Evolutionary conservation across 306 rosid species (phyloP).

Genomic region (Ceratonia siliqua): DNA sequence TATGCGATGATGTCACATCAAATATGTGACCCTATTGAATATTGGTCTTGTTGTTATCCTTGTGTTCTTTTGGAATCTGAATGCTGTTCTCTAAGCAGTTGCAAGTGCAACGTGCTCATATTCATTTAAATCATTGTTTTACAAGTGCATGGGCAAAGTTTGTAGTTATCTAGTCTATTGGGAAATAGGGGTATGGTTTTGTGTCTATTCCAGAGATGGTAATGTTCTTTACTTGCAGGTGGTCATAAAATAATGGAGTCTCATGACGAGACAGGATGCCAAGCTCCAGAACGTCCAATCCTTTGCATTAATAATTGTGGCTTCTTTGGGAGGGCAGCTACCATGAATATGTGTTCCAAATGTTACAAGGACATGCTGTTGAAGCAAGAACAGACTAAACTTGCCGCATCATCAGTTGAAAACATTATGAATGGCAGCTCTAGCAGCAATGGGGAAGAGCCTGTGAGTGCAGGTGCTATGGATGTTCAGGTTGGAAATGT

Average conservation of each 20-base stretch:
- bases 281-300: slow-evolving; percentile 59
- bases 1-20: background rate
- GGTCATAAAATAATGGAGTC: slow-evolving; percentile 53
- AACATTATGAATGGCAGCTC: slow-evolving; percentile 54
- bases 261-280: slow-evolving; percentile 66
- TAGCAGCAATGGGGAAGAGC: slow-evolving; percentile 35
- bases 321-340: slow-evolving; percentile 69
- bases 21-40: background rate
- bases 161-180: background rate
- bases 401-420: slow-evolving; percentile 61
- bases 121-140: background rate
- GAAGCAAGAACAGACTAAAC: slow-evolving; percentile 66
- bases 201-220: background rate
- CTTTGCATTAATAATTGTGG: slow-evolving; percentile 73
- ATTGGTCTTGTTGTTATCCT: no score
- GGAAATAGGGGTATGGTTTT: background rate
- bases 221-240: slow-evolving; percentile 39
- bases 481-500: slow-evolving; percentile 39
- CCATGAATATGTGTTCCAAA: slow-evolving; percentile 80
- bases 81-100: background rate
- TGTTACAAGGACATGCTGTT: slow-evolving; percentile 67
- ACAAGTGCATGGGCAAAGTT: background rate
- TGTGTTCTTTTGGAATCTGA: background rate
- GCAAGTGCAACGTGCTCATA: background rate
- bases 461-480: slow-evolving; percentile 15